phyloP scores from a whole-genome alignment of 2,329 filamentous ascomycete genomes.

The Fusarium acutatum region DNA sequence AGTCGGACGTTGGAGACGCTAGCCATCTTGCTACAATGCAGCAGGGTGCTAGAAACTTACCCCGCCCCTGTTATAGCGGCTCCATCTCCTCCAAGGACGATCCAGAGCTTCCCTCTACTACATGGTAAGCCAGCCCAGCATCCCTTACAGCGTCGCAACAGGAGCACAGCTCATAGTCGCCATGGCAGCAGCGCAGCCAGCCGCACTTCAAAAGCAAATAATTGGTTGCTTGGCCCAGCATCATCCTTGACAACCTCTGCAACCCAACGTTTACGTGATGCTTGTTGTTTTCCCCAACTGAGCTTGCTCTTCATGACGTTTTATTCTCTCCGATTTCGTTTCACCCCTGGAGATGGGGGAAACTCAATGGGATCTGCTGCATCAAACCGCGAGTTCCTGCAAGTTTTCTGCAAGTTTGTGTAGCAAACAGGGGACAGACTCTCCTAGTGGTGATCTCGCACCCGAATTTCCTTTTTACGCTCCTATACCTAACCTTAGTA shows the following conservation, averaged over 20 bases:
- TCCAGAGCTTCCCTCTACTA: constrained; percentile 22
- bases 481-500: neutral
- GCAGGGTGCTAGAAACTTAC: constrained; percentile 31
- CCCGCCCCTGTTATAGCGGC: constrained; percentile 39
- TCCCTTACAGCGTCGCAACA: constrained; percentile 29
- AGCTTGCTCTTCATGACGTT: constrained; percentile 34
- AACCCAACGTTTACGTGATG: constrained; percentile 32
- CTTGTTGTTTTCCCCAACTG: constrained; percentile 34
- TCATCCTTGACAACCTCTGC: constrained; percentile 36
- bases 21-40: constrained; percentile 43
- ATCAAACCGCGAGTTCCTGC: neutral
- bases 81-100: constrained; percentile 30
- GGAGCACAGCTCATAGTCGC: constrained; percentile 40
- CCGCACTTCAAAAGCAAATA: constrained; percentile 22
- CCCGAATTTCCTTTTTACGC: neutral
- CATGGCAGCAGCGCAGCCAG: constrained; percentile 44
- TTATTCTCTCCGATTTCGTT: constrained; percentile 17
- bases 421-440: neutral
- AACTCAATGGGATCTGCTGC: neutral
- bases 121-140: constrained; percentile 1
- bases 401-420: neutral
- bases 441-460: neutral
- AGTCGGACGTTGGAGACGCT: constrained; percentile 36
- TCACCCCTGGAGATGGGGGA: constrained; percentile 32
- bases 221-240: constrained; percentile 39